These are phyloP conservation scores for Asparagopsis taxiformis DNA, from an alignment of 31 red algal genomes.

Conservation along the genomic window DNA sequence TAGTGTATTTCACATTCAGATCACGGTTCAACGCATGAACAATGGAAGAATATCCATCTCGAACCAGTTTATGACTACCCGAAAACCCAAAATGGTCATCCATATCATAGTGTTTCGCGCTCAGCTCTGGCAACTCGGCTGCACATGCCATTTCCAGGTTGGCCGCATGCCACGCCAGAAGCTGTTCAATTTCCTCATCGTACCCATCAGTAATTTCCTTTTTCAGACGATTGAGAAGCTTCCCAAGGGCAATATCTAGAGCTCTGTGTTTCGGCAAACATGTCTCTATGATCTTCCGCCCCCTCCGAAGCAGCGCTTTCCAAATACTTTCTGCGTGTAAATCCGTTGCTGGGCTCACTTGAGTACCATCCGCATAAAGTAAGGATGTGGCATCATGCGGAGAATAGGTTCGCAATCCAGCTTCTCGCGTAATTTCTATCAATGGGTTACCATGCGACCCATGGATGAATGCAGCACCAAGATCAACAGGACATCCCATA, in stretches of 20 bases:
- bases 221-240: constrained; percentile 51
- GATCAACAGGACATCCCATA: constrained; percentile 75
- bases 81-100: constrained; percentile 81
- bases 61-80: constrained; percentile 78
- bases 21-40: constrained; percentile 63
- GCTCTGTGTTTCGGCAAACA: constrained; percentile 14
- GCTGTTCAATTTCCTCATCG: constrained; percentile 22
- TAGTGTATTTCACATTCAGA: constrained; percentile 52
- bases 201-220: constrained; percentile 37
- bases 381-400: constrained; percentile 60
- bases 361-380: constrained; percentile 34
- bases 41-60: constrained; percentile 75
- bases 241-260: constrained; percentile 46
- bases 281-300: constrained; percentile 30
- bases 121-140: constrained; percentile 74
- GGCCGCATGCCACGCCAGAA: constrained; percentile 82
- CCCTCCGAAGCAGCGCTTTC: constrained; percentile 57
- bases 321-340: constrained; percentile 56
- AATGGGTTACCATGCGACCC: constrained; percentile 90
- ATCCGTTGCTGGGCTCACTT: constrained; percentile 38
- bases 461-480: constrained; percentile 90
- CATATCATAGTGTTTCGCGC: constrained; percentile 87
- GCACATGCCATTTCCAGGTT: constrained; percentile 98
- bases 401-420: constrained; percentile 48
- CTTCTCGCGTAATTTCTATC: constrained; percentile 51